These are phyloP conservation scores for Pestalotiopsis sp. DNA, from an alignment of 2,329 filamentous ascomycete genomes.

Conservation along the genomic window DNA sequence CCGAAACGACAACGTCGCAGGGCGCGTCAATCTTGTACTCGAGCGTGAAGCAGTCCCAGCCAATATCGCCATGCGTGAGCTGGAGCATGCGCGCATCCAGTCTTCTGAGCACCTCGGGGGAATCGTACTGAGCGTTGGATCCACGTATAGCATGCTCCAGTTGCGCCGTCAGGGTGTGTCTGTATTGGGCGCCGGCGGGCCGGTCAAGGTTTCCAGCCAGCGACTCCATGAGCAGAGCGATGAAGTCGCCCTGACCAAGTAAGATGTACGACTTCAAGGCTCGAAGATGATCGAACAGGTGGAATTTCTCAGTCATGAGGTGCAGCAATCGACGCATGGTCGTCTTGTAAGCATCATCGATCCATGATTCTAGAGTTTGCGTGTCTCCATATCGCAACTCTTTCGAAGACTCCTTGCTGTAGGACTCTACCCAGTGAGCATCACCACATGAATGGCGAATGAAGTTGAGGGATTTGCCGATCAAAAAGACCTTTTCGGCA, in stretches of 20 bases:
- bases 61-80: constrained; percentile 93
- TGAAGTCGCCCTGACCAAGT: constrained; percentile 95
- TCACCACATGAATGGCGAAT: constrained; percentile 95
- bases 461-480: constrained; percentile 97
- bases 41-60: constrained; percentile 98
- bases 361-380: constrained; percentile 86
- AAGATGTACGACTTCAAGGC: constrained; percentile 95
- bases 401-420: constrained; percentile 90
- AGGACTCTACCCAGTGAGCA: constrained; percentile 91
- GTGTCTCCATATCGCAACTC: constrained; percentile 93
- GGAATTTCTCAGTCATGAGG: constrained; percentile 94
- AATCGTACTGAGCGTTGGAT: constrained; percentile 95
- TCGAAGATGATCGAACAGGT: constrained; percentile 87
- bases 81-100: constrained; percentile 98
- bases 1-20: constrained; percentile 94
- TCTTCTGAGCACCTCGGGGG: constrained; percentile 84
- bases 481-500: constrained; percentile 93
- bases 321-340: constrained; percentile 95
- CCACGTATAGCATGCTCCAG: constrained; percentile 96
- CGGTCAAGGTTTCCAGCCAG: constrained; percentile 90
- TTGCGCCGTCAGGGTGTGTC: constrained; percentile 96
- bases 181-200: constrained; percentile 94
- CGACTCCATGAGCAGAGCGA: constrained; percentile 95
- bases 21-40: constrained; percentile 98
- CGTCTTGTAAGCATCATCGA: constrained; percentile 96